Conservation (phyloP, 305 asterid genomes). For the Fraxinus ornus region DNA sequence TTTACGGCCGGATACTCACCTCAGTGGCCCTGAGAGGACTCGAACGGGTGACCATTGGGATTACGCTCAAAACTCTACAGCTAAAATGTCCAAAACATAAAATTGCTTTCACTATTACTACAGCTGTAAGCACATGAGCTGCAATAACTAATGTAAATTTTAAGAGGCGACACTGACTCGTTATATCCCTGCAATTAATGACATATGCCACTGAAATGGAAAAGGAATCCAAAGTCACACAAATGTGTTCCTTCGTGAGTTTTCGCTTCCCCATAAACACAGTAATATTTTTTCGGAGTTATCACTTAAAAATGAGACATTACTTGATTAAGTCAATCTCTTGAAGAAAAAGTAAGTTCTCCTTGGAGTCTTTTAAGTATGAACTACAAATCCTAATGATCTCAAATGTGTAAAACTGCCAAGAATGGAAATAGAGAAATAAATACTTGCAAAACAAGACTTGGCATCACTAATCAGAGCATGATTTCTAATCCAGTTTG, state of each 20-base stretch:
- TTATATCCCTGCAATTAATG: neutral
- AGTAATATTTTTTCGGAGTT: neutral
- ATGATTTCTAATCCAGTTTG: constrained; percentile 9
- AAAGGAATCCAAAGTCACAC: neutral
- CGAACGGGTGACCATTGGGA: no score
- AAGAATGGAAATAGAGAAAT: neutral
- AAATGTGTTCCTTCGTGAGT: neutral
- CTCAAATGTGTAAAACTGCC: neutral
- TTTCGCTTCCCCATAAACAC: neutral
- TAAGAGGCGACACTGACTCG: neutral
- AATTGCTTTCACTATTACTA: neutral
- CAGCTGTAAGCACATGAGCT: neutral
- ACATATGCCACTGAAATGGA: neutral
- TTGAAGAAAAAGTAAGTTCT: neutral
- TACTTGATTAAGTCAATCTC: neutral
- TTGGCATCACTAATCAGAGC: neutral
- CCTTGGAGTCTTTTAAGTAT: neutral
- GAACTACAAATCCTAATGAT: neutral
- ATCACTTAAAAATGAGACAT: neutral
- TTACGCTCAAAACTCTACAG: neutral
- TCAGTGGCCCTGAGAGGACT: no score
- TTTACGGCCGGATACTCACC: no score
- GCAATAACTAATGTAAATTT: neutral
- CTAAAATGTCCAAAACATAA: constrained; percentile 3
- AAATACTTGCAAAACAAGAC: neutral